These are phyloP conservation scores for Erysimum cheiranthoides DNA, from an alignment of 345 rosid genomes.

Conservation along the genomic window DNA sequence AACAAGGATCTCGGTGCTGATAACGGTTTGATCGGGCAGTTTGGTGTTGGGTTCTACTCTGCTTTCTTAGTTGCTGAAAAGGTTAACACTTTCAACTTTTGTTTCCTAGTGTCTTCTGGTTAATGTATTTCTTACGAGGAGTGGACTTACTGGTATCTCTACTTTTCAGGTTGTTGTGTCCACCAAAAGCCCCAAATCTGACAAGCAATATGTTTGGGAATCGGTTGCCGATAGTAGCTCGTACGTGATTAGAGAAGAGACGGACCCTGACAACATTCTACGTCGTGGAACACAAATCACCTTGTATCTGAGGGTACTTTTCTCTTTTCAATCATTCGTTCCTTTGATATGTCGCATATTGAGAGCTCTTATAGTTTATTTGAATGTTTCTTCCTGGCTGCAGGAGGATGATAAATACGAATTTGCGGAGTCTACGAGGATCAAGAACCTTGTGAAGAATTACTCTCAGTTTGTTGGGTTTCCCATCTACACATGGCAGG, in stretches of 20 bases:
- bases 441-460: constrained; percentile 90
- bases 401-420: constrained; percentile 96
- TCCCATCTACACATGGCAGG: constrained; percentile 96
- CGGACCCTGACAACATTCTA: constrained; percentile 75
- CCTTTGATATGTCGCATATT: not conserved
- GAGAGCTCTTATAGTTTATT: not conserved
- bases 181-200: constrained; percentile 94
- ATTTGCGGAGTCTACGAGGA: constrained; percentile 73
- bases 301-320: constrained; percentile 79
- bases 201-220: constrained; percentile 97
- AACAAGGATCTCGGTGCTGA: constrained; percentile 90
- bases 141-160: constrained; percentile 22
- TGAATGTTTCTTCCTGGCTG: constrained; percentile 30
- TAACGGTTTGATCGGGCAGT: constrained; percentile 91
- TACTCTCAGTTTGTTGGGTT: constrained; percentile 97
- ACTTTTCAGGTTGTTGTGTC: constrained; percentile 80
- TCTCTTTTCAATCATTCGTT: not conserved
- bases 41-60: constrained; percentile 99
- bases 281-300: constrained; percentile 91
- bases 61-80: constrained; percentile 96
- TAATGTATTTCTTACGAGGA: not conserved
- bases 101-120: not conserved
- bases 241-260: constrained; percentile 84
- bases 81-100: constrained; percentile 48
- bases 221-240: constrained; percentile 90